Evolutionary conservation across 768 basidiomycete species (phyloP), one percentile per base, ranked within the genome.

Genomic region (Mycena sanguinolenta): DNA sequence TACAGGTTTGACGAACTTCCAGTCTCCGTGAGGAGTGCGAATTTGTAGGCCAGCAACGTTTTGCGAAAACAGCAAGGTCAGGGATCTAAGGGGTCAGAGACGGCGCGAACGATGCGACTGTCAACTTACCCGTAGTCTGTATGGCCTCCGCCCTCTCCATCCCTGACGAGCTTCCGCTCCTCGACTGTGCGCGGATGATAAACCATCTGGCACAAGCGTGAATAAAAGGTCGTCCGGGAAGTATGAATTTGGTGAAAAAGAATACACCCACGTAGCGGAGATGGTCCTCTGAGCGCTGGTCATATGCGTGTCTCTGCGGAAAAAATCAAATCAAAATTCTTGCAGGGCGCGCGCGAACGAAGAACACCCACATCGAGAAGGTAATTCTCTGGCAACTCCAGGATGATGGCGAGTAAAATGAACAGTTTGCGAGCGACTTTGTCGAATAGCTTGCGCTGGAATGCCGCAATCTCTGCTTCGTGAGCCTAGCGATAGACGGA

Each of bases 371-470:
- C 67, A 19, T 85, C 76, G 13, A 85, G 78, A 23, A 87, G 75
- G 9, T 82, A 77, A 21, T 86, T 78, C 67, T 87, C 85, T 10
- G 86, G 86, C 38, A 87, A 77, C 64, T 87, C 85, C 32, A 87
- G 77, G 55, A 84, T 82, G 49, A 84, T 75, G 0, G 86, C 84
- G 55, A 82, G 75, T 10, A 82, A 73, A 27, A 78, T 71, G 63
- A 81, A 77, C 13, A 82, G 75, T 32, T 75, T 78, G 17, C 75
- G 65, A 17, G 77, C 69, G 27, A 83, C 80, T 30, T 79, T 75
- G 28, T 77, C 73, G 76, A 79, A 81, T 38, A 81, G 73, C 32
- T 77, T 70, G 54, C 75, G 70, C 25, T 78, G 77, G 73, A 82
- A 82, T 4, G 76, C 73, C 0, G 77, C 75, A 42, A 81, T 79